Conservation (phyloP, 192 early-diverging fungal species). For the Entomortierella parvispora region DNA sequence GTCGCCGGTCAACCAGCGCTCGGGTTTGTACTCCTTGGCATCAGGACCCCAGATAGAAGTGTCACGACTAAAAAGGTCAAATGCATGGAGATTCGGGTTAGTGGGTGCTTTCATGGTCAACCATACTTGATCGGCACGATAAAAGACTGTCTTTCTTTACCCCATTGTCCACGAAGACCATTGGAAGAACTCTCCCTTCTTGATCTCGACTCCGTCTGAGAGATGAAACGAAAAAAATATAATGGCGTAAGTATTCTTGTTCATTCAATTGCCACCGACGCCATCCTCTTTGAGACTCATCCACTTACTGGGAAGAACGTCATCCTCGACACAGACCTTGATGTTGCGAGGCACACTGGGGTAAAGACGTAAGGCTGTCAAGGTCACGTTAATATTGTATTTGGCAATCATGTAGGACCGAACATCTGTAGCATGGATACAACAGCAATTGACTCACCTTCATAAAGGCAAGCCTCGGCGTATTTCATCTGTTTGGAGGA, state of each 20-base stretch:
- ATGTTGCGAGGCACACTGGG: conserved; percentile 61
- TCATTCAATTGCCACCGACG: not conserved
- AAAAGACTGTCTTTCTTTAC: conserved; percentile 15
- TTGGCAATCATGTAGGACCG: too few species aligned
- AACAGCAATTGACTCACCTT: not conserved
- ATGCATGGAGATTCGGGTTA: not conserved
- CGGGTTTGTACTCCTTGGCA: conserved; percentile 54
- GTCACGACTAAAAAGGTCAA: conserved; percentile 35
- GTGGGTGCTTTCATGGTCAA: too few species aligned
- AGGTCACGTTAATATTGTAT: conserved; percentile 42
- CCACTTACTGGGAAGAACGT: conserved; percentile 54
- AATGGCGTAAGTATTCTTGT: not conserved
- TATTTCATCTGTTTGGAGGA: conserved; percentile 38
- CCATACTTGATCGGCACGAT: not conserved
- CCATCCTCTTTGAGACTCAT: too few species aligned
- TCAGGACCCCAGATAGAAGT: conserved; percentile 59
- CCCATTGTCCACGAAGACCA: conserved; percentile 64
- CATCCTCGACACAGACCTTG: conserved; percentile 60
- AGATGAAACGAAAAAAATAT: not conserved
- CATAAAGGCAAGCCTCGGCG: conserved; percentile 35
- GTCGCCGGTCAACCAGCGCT: conserved; percentile 55
- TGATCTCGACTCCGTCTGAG: conserved; percentile 55
- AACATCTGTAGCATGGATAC: too few species aligned
- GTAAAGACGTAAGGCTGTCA: conserved; percentile 47
- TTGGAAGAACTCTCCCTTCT: conserved; percentile 57